phyloP scores from a whole-genome alignment of 2,329 filamentous ascomycete genomes.

The Fusarium nelsonii region DNA sequence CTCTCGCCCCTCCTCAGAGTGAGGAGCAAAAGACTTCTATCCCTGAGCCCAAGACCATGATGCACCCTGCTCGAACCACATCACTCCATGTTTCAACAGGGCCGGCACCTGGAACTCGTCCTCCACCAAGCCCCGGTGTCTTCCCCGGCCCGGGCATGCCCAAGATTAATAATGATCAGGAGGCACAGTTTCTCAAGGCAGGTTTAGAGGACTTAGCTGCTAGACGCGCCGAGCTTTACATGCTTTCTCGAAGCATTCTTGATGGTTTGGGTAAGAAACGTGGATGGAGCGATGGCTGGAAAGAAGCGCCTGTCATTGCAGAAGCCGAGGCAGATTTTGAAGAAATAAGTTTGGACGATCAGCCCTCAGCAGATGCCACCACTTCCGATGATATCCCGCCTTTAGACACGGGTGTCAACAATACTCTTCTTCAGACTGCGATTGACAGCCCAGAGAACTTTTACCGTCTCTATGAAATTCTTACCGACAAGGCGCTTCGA shows the following conservation, averaged over 20 bases:
- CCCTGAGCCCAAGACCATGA: conserved; percentile 77
- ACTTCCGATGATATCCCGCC: conserved; percentile 22
- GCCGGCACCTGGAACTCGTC: conserved; percentile 52
- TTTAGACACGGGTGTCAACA: conserved; percentile 53
- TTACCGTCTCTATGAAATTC: conserved; percentile 74
- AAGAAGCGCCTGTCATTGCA: conserved; percentile 66
- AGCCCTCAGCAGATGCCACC: conserved; percentile 41
- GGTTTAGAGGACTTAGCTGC: conserved; percentile 87
- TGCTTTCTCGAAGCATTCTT: conserved; percentile 83
- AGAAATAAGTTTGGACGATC: conserved; percentile 67
- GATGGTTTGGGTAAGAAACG: conserved; percentile 78
- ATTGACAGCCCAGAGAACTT: conserved; percentile 73
- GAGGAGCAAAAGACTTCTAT: conserved; percentile 73
- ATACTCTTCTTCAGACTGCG: conserved; percentile 70
- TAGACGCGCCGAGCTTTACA: conserved; percentile 82
- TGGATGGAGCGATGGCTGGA: conserved; percentile 84
- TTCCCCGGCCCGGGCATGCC: conserved; percentile 64
- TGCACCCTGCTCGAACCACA: conserved; percentile 74
- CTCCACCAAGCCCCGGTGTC: conserved; percentile 63
- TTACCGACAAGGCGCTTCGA: conserved; percentile 87
- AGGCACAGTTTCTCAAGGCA: conserved; percentile 66
- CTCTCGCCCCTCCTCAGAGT: conserved; percentile 59
- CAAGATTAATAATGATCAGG: conserved; percentile 56
- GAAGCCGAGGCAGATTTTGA: conserved; percentile 64
- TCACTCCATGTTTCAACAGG: conserved; percentile 65